phyloP scores from a whole-genome alignment of 306 rosid species.

The barrel medic (Medicago truncatula) region DNA sequence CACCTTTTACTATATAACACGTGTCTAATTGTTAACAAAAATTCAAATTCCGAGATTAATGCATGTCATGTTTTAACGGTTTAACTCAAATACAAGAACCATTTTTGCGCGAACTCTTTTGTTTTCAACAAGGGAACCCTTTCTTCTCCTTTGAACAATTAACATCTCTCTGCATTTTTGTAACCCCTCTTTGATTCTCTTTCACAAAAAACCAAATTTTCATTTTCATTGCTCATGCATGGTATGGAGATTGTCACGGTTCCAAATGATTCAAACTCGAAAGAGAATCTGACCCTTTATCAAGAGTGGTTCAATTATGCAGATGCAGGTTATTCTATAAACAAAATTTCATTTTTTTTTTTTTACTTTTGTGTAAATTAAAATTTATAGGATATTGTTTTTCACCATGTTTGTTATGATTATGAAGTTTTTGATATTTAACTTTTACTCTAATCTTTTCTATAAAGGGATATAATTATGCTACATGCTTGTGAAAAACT shows the following conservation, averaged over 20 bases:
- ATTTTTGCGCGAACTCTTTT: constrained; percentile 1
- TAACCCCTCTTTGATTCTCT: background rate
- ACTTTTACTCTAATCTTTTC: constrained; percentile 18
- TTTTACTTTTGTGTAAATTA: background rate
- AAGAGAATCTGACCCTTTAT: constrained; percentile 64
- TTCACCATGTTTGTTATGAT: background rate
- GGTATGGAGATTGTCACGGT: constrained; percentile 68
- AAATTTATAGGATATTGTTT: background rate
- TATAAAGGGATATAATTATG: background rate
- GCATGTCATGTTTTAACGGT: no score
- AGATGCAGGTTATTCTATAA: constrained; percentile 67
- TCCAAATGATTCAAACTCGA: constrained; percentile 56
- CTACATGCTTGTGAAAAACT: background rate
- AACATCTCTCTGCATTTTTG: constrained; percentile 28
- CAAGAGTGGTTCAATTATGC: constrained; percentile 84
- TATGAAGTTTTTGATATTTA: background rate
- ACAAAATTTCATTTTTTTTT: background rate
- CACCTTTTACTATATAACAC: no score
- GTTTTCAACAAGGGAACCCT: constrained; percentile 18
- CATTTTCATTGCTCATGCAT: background rate
- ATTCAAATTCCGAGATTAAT: background rate
- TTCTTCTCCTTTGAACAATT: constrained; percentile 18
- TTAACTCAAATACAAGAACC: background rate
- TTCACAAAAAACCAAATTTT: background rate
- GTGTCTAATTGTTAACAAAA: background rate